Conservation (phyloP, 257 asterid genomes). For the Cruciata laevipes region DNA sequence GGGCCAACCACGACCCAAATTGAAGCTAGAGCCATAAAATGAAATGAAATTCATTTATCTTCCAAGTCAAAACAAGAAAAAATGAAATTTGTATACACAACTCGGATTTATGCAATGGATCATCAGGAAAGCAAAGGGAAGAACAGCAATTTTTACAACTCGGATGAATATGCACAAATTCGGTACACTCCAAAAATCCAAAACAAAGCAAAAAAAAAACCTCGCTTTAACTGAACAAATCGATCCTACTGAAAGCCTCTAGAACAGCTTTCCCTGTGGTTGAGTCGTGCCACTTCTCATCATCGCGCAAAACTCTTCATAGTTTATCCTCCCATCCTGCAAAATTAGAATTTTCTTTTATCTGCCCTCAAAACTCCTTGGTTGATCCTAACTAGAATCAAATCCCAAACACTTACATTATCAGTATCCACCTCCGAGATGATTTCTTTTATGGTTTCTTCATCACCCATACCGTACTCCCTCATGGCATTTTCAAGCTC, state of each 20-base stretch:
- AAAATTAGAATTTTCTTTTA: too few species aligned
- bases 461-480: slow-evolving; percentile 84
- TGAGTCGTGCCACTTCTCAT: slow-evolving; percentile 81
- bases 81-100: background rate
- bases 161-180: slow-evolving; percentile 7
- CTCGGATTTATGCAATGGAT: background rate
- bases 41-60: too few species aligned
- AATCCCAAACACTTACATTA: slow-evolving; percentile 44
- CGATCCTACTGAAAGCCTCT: slow-evolving; percentile 6
- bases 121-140: background rate
- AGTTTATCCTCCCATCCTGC: slow-evolving; percentile 81
- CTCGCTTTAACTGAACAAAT: background rate
- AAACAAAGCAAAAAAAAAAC: slow-evolving; percentile 2
- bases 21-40: background rate
- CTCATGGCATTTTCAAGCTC: slow-evolving; percentile 78
- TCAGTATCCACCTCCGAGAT: slow-evolving; percentile 85
- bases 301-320: slow-evolving; percentile 88
- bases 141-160: background rate
- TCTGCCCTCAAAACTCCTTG: background rate
- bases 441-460: slow-evolving; percentile 62
- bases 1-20: too few species aligned
- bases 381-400: background rate
- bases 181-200: slow-evolving; percentile 3
- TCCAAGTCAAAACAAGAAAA: background rate
- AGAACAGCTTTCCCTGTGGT: slow-evolving; percentile 48